Conservation (phyloP, 1,139 yeast species). For the Taphrina wiesneri region DNA sequence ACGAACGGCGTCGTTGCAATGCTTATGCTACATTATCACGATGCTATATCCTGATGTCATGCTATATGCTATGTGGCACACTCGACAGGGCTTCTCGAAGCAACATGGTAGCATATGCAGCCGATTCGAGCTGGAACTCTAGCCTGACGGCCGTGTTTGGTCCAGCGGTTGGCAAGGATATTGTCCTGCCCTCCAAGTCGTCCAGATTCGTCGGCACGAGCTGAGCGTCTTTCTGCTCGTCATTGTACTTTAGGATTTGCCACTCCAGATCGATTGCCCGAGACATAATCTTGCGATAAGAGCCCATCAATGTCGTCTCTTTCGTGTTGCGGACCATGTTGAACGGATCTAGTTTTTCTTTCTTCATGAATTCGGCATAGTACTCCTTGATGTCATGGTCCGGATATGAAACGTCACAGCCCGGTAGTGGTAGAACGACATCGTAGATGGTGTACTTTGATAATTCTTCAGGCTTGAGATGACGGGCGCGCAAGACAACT, state of each 20-base stretch:
- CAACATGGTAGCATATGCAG: slow-evolving; percentile 98
- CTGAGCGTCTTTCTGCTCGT: slow-evolving; percentile 57
- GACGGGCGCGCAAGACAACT: slow-evolving; percentile 52
- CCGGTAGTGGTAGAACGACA: slow-evolving; percentile 91
- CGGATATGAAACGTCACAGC: slow-evolving; percentile 85
- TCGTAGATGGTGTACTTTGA: slow-evolving; percentile 71
- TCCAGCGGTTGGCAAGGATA: slow-evolving; percentile 39
- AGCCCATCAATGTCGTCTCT: slow-evolving; percentile 89
- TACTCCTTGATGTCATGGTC: slow-evolving; percentile 62
- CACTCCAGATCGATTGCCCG: slow-evolving; percentile 68
- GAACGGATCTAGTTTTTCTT: slow-evolving; percentile 79
- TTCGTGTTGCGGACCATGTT: slow-evolving; percentile 80
- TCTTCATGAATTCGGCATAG: slow-evolving; percentile 72
- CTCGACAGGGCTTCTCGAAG: slow-evolving; percentile 47
- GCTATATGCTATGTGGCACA: slow-evolving; percentile 23
- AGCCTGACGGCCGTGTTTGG: slow-evolving; percentile 57
- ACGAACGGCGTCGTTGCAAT: too few relatives aligned
- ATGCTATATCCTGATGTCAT: too few relatives aligned
- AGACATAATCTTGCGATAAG: slow-evolving; percentile 75
- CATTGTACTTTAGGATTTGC: slow-evolving; percentile 61
- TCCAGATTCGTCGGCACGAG: slow-evolving; percentile 82
- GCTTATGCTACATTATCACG: too few relatives aligned
- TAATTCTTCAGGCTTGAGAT: slow-evolving; percentile 63
- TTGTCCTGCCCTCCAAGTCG: slow-evolving; percentile 48
- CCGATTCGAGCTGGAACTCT: slow-evolving; percentile 74